Base-by-base conservation (phyloP, 1,139 yeast species). In the Lizanozyma gosingica region DNA sequence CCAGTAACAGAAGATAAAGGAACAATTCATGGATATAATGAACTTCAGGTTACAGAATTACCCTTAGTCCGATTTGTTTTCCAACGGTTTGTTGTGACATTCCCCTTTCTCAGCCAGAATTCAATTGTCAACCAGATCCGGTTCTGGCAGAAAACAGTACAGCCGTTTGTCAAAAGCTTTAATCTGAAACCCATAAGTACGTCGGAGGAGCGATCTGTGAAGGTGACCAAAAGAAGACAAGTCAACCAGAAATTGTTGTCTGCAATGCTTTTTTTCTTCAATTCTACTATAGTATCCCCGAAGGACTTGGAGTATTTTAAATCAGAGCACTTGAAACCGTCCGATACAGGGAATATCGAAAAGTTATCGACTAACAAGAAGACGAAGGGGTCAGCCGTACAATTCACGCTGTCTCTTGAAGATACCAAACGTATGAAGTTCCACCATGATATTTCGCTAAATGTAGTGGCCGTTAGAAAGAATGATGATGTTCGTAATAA, bases 71-170 rank as follows among this genome's bases (percentile, higher is more conserved):
- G 57, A 32, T 67, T 56, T 51, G 67, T 67, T 45, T 65, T 68
- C 45, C 43, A 51, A 8, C 53, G 60, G 36, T 68, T 62, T 42
- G 43, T 67, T 16, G 51, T 55, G 2, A 56, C 60, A n/a, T 70
- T 70, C 48, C 75, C 76, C 4, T 67, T 70, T 42, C 55, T 70
- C 15, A 52, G 71, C 14, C 59, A 57, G 43, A 68, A 68, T 47
- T 37, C 62, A 2, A 40, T 49, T 14, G 44, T 55, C 11, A 63
- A 60, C 37, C 74, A 67, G 49, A 35, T 39, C 14, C 47, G 46
- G 35, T 67, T 70, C 43, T 70, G 76, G 76, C 65, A 60, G 42
- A 62, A 60, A 32, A 65, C 71, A 1, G 65, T 70, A 6, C 73
- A 68, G 47, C 72, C 73, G 35, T 70, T 70, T 47, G 53, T 68